Conservation (phyloP, 2,329 filamentous ascomycete genomes). For the Leptographium radiaticola region DNA sequence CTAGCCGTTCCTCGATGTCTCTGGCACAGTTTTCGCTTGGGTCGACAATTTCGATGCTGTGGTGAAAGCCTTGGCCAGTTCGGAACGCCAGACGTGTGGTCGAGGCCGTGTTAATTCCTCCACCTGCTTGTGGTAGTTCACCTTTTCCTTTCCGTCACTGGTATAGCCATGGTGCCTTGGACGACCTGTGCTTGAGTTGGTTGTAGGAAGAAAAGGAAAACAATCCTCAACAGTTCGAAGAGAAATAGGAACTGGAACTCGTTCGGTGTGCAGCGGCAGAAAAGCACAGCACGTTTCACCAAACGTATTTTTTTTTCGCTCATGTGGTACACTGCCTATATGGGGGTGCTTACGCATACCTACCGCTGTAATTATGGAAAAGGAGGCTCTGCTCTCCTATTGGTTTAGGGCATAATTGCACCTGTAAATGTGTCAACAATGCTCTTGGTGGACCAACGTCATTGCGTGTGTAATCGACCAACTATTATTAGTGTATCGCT, state of each 20-base stretch:
- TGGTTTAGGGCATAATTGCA: background rate
- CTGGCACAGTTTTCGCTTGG: background rate
- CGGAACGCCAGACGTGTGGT: background rate
- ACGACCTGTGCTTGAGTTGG: background rate
- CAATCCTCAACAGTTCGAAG: background rate
- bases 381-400: background rate
- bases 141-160: background rate
- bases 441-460: too few relatives aligned
- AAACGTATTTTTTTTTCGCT: background rate
- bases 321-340: background rate
- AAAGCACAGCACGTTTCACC: background rate
- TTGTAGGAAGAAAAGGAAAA: background rate
- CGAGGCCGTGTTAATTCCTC: background rate
- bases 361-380: background rate
- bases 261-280: background rate
- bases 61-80: background rate
- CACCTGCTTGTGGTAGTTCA: background rate
- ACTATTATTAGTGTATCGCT: too few relatives aligned
- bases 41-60: background rate
- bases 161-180: background rate
- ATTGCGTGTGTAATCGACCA: too few relatives aligned
- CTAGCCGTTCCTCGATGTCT: background rate
- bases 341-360: background rate
- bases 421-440: background rate
- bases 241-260: background rate